A percentile compares a stretch with the other conserved stretches of the same genome.
Conservation (phyloP, 306 rosid genomes). For the Rosa rugosa region DNA sequence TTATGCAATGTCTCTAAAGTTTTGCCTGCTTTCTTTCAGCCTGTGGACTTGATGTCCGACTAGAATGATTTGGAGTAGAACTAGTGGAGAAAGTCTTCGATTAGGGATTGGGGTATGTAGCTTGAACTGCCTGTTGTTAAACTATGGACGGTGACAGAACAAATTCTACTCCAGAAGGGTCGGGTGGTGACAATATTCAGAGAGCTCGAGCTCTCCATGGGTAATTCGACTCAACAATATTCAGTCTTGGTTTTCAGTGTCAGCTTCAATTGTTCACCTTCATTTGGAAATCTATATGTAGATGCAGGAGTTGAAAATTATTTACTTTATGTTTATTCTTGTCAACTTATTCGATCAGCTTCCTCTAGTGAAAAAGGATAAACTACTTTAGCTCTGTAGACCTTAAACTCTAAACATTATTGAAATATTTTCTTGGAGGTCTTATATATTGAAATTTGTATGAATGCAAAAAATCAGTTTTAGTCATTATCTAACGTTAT, state of each 20-base stretch:
- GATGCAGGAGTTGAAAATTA: not conserved
- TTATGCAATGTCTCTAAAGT: not conserved
- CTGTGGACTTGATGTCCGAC: slow-evolving; percentile 26
- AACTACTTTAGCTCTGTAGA: not conserved
- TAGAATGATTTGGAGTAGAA: slow-evolving; percentile 74
- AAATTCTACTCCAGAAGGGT: slow-evolving; percentile 47
- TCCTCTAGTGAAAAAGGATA: not conserved
- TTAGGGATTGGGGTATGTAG: slow-evolving; percentile 48
- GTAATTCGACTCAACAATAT: slow-evolving; percentile 39
- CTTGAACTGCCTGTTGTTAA: slow-evolving; percentile 41
- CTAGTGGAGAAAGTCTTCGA: slow-evolving; percentile 41
- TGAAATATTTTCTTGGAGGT: slow-evolving; percentile 50
- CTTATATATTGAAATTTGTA: not conserved
- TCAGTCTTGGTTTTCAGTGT: slow-evolving; percentile 1
- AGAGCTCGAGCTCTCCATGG: slow-evolving; percentile 64
- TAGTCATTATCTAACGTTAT: slow-evolving; percentile 12
- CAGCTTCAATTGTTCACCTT: not conserved
- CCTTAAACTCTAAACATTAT: not conserved
- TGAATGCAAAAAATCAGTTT: slow-evolving; percentile 12
- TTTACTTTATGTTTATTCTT: slow-evolving; percentile 9
- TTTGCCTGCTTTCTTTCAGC: slow-evolving; percentile 26
- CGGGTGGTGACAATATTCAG: slow-evolving; percentile 41
- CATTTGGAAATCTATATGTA: not conserved
- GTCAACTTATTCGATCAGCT: slow-evolving; percentile 11
- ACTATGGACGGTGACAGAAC: slow-evolving; percentile 67